Base-by-base conservation (phyloP, 768 basidiomycete species). In the Botryobasidium botryosum region DNA sequence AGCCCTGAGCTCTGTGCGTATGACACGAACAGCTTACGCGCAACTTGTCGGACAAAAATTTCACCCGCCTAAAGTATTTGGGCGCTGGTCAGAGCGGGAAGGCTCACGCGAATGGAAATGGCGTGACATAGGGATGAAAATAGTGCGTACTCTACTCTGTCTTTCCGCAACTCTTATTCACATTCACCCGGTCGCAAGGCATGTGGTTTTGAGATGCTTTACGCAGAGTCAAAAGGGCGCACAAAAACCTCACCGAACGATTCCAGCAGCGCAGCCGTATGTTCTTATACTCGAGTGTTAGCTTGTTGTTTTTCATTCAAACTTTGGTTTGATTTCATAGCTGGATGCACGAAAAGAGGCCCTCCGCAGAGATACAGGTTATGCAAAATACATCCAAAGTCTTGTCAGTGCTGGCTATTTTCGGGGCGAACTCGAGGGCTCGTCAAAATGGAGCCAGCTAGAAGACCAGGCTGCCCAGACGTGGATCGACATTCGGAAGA, bases 121-220 rank as follows among this genome's bases (percentile, higher is more conserved):
- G 77, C 68, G 73, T 46, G 84, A 88, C 60, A 59, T 85, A 24
- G 92, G 92, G 6, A 82, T 96, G 77, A 97, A 97, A 66, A 77
- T 97, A 43, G 88, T 84, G 49, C 40, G 72, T 60, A 20, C 36
- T 42, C 10, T 32, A 13, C 2, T 31, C 10, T 24, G 23, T 29
- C 4, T 36, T 25, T 5, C 26, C 21, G 21, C 26, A 31, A 20
- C 12, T 39, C 21, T 27, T 12, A 26, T 18, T 21, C 18, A 37
- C 18, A 35, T 47, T 35, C 20, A n/a, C n/a, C 12, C 36, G 32
- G 29, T 31, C 15, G 38, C 6, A 55, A 91, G 80, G 78, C 88
- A 2, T 86, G 86, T 50, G 94, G 94, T 1, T 96, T 96, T 50
- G 94, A 99, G 64, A 99, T 97, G 70, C 69, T 94, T 32, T 96